Base-by-base conservation (phyloP, 1,139 yeast genomes). In the Pichia sp. region DNA sequence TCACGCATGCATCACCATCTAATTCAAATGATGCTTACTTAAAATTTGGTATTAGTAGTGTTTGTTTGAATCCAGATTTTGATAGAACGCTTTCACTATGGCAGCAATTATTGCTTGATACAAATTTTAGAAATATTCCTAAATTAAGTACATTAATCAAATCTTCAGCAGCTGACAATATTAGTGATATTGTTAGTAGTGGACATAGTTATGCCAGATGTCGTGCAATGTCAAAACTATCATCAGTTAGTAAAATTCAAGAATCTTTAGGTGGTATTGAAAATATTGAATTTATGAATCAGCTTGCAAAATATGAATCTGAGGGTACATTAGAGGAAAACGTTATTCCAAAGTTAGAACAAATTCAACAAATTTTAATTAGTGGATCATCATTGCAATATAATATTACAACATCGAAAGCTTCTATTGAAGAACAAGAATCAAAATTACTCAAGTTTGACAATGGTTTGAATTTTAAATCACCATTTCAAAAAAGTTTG, bases 171-270 rank as follows among this genome's bases (percentile, higher is more conserved):
- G 86, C 91, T 44, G 91, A 89, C 61, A 89, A 87, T 62, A 73
- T 90, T 60, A 83, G 90, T 61, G 74, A 77, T 13, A 79, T 90
- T 49, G 93, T 96, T 8, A 95, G 91, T 56, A 74, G 86, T 48
- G 99, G 99, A 0, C 98, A 93, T 65, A 74, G 85, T 2, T 91
- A 77, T 69, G 96, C 98, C 2, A 77, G 83, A 59, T 75, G 83
- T 6, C 80, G 73, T 60, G 84, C 96, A 5, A 74, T 80, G 42
- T 78, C 96, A 0, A 77, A 81, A 41, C 70, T 89, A 14, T 80
- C 89, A 1, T 72, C 80, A 1, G 74, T 82, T 19, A 81, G 80
- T 52, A 74, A 82, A 13, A 73, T 90, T 25, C 73, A 76, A 51
- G 96, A 93, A 61, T 61, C 73, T 14, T 69, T 89, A 16, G 71